These are phyloP conservation scores for Russula lepida DNA, from an alignment of 768 basidiomycete species.

Conservation along the genomic window DNA sequence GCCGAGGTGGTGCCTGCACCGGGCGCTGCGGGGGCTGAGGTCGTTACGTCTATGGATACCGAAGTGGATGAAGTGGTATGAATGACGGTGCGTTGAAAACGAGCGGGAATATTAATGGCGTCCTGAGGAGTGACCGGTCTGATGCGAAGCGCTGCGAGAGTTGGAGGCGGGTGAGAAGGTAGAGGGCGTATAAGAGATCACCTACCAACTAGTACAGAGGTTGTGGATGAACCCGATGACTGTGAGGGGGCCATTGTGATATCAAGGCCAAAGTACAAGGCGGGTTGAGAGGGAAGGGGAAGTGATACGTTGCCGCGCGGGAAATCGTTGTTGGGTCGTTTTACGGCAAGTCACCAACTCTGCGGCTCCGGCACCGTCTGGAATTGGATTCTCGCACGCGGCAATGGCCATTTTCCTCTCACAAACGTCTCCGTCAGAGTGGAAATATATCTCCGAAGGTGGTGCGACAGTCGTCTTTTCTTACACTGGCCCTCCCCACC, in stretches of 20 bases:
- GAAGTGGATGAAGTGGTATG: constrained; percentile 63
- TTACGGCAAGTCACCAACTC: constrained; percentile 6
- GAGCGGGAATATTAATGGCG: constrained; percentile 76
- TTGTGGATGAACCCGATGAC: constrained; percentile 53
- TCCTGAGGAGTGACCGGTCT: constrained; percentile 83
- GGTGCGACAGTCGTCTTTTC: constrained; percentile 85
- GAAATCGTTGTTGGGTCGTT: constrained; percentile 13
- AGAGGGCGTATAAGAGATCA: constrained; percentile 21
- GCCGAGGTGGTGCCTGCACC: constrained; percentile 40
- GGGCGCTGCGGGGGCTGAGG: constrained; percentile 41
- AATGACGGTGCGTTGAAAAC: constrained; percentile 88
- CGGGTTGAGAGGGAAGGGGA: constrained; percentile 3
- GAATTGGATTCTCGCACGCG: neutral
- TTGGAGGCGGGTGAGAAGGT: constrained; percentile 19
- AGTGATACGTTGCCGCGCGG: constrained; percentile 13
- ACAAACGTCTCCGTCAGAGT: constrained; percentile 39
- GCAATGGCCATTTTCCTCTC: constrained; percentile 13
- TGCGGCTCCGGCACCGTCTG: constrained; percentile 5
- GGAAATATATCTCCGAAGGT: constrained; percentile 90
- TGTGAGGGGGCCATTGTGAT: constrained; percentile 65
- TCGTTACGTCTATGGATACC: constrained; percentile 74
- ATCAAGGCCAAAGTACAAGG: constrained; percentile 8
- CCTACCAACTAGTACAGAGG: constrained; percentile 92
- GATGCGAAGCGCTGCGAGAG: constrained; percentile 68
- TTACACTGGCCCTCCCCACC: constrained; percentile 50